Base-by-base conservation (phyloP, 495 filamentous ascomycete genomes). In the Xylaria acuta region DNA sequence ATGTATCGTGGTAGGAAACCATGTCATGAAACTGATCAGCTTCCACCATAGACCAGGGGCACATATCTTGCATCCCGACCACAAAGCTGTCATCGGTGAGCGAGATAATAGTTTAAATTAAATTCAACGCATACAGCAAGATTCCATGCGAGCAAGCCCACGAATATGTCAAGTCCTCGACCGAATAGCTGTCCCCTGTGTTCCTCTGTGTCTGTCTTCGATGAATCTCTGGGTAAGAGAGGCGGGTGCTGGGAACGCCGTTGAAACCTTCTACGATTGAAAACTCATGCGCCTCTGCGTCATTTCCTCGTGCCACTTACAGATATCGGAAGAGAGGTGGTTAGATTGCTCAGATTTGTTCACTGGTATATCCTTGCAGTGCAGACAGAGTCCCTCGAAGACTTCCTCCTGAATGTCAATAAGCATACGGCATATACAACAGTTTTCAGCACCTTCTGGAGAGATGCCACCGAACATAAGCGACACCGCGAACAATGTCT, bases 261-360 rank as follows among this genome's bases (percentile, higher is more conserved):
- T 6, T 6, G 12, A 49, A 4, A 8, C 12, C 2, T 3, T 20
- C 41, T 45, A 18, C 18, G 2, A 18, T 7, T 45, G 53, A 58
- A 3, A 34, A 58, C 3, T n/a, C n/a, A n/a, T n/a, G n/a, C 11
- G 14, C 12, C 25, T 34, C 22, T 18, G 20, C 12, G 14, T 38
- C 56, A 59, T 59, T 30, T 59, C 59, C 20, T 7, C n/a, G 20
- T 63, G 59, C 59, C 59, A 41, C n/a, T 38, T 16, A 41, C 59
- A 63, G 32, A 34, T 34, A 58, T 30, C 11, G 12, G 1, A 11
- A 2, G 53, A 2, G 7, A 2, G 2, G 2, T 20, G 5, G 49
- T 8, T 9, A 40, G 1, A 22, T n/a, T 18, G 27, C 9, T 40
- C 20, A 22, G 14, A 8, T 2, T 64, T 30, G 2, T 64, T 2